A percentile compares a stretch with the other conserved stretches of the same genome.
Evolutionary conservation across 176 grass and related monocot genomes (phyloP).

Genomic region (Oryza australiensis): DNA sequence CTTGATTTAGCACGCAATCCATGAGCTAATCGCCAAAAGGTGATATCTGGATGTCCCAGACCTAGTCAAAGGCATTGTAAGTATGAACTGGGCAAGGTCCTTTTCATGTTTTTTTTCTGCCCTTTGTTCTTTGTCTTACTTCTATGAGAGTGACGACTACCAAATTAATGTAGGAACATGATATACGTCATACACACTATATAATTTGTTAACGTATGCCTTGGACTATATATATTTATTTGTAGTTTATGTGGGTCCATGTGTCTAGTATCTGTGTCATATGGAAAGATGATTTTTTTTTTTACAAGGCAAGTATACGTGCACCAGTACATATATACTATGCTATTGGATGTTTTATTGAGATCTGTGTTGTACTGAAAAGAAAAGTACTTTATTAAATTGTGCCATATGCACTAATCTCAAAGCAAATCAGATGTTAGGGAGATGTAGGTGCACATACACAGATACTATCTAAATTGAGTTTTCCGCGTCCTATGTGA

Average conservation of each 20-base stretch:
- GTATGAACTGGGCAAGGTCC: not conserved
- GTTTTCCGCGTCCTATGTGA: not conserved
- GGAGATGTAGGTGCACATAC: too few relatives aligned
- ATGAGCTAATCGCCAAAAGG: slow-evolving; percentile 56
- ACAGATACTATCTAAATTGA: too few relatives aligned
- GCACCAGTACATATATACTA: too few relatives aligned
- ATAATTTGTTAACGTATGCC: not conserved
- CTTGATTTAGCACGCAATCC: slow-evolving; percentile 10
- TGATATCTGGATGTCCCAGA: slow-evolving; percentile 29
- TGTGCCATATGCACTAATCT: too few relatives aligned
- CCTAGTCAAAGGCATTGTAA: slow-evolving; percentile 30
- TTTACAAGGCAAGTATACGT: too few relatives aligned
- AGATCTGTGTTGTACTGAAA: too few relatives aligned
- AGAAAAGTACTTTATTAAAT: too few relatives aligned
- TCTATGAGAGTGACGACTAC: not conserved
- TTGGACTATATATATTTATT: not conserved
- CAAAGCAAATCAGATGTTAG: too few relatives aligned
- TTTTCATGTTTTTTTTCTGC: slow-evolving; percentile 1
- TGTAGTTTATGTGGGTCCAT: not conserved
- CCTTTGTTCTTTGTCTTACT: not conserved
- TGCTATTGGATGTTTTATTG: too few relatives aligned
- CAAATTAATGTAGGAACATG: not conserved
- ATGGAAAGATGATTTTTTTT: too few relatives aligned
- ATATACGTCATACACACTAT: not conserved
- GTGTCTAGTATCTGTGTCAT: not conserved